phyloP scores from a whole-genome alignment of 192 early-diverging fungal genomes.

The Coemansia sp. region DNA sequence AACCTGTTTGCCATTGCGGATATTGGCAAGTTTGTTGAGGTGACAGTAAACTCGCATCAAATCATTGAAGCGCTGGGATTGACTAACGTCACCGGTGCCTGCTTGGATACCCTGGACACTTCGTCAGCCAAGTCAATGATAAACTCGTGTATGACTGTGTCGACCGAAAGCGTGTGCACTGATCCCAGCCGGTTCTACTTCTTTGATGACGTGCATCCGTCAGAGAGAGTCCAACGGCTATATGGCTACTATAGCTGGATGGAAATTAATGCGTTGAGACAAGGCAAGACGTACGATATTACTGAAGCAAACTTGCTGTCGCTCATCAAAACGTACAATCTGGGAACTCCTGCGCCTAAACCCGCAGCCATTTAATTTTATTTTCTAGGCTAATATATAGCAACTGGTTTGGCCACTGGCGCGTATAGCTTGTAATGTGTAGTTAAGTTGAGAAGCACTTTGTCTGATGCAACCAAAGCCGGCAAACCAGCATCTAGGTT shows the following conservation, averaged over 20 bases:
- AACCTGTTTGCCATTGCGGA: conserved; percentile 15
- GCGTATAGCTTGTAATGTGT: conserved; percentile 11
- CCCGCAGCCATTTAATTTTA: conserved; percentile 11
- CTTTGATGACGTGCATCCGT: conserved; percentile 30
- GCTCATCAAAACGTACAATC: conserved; percentile 25
- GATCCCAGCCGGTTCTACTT: conserved; percentile 26
- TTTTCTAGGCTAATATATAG: not conserved
- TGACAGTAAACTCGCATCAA: conserved; percentile 9
- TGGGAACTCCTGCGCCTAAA: conserved; percentile 31
- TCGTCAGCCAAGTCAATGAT: not conserved
- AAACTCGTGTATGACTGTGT: conserved; percentile 3
- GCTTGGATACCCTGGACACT: conserved; percentile 8
- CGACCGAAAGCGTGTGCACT: conserved; percentile 7
- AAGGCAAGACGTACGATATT: conserved; percentile 7
- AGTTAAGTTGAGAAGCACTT: conserved; percentile 15
- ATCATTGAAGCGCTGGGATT: conserved; percentile 25
- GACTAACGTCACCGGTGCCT: conserved; percentile 14
- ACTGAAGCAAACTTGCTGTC: conserved; percentile 20
- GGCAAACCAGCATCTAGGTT: not conserved
- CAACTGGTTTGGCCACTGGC: conserved; percentile 6
- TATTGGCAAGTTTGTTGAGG: conserved; percentile 22
- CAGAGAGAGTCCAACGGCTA: conserved; percentile 32
- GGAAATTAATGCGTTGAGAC: not conserved
- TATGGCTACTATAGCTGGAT: conserved; percentile 25
- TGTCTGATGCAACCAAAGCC: conserved; percentile 1